A percentile compares a stretch with the other conserved stretches of the same genome.
Evolutionary conservation across 805 yeast species (phyloP).

Genomic region (Torulaspora maleeae): DNA sequence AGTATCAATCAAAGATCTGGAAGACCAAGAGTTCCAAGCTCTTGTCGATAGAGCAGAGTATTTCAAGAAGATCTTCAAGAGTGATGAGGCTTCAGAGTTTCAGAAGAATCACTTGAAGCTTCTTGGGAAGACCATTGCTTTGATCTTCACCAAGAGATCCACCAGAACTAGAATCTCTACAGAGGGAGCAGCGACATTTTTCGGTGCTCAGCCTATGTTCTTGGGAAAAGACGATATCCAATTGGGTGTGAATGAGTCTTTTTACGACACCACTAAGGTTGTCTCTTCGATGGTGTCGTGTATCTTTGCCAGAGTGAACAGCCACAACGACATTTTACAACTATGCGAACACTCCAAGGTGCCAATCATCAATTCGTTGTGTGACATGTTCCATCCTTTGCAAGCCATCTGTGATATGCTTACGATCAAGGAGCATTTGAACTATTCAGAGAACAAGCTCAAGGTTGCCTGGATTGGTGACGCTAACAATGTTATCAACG

Average conservation of each 20-base stretch:
- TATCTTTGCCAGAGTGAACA: conserved; percentile 90
- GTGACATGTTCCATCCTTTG: conserved; percentile 90
- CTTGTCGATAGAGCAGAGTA: conserved; percentile 69
- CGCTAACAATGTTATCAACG: conserved; percentile 92
- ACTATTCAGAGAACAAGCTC: conserved; percentile 47
- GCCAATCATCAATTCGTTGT: conserved; percentile 89
- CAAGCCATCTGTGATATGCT: conserved; percentile 91
- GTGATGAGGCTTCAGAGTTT: conserved; percentile 41
- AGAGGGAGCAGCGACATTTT: conserved; percentile 89
- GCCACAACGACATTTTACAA: conserved; percentile 75
- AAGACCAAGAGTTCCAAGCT: conserved; percentile 62
- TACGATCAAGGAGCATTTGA: conserved; percentile 78
- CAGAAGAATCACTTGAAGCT: conserved; percentile 46
- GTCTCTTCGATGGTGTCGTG: conserved; percentile 96
- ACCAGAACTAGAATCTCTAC: conserved; percentile 92
- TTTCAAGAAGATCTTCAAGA: conserved; percentile 59
- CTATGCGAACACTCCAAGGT: conserved; percentile 75
- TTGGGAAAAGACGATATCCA: conserved; percentile 95
- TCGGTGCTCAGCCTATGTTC: conserved; percentile 96
- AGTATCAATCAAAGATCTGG: conserved; percentile 72
- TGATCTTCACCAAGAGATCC: conserved; percentile 85
- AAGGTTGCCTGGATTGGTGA: conserved; percentile 96
- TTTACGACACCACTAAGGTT: conserved; percentile 84
- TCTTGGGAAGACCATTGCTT: conserved; percentile 74
- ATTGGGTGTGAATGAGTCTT: conserved; percentile 88